Base-by-base conservation (phyloP, 441 rosid species). In the Erodium chrysanthum region DNA sequence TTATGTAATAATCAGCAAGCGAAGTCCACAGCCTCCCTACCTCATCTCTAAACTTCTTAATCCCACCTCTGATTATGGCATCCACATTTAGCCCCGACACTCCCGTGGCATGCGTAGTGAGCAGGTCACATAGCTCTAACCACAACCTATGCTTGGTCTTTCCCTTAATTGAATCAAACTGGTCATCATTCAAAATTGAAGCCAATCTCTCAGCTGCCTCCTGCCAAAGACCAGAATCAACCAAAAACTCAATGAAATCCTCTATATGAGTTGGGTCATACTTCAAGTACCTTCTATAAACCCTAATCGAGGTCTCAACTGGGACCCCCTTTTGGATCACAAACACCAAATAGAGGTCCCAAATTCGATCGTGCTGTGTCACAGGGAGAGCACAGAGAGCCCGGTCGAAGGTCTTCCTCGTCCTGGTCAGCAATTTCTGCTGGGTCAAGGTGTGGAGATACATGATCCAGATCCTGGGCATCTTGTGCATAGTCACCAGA, bases 381-480 rank as follows among this genome's bases (percentile, higher is more conserved):
- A 93, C 96, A 0, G 97, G 97, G 52, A 93, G 74, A 0, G 97
- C 95, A 67, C 96, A 88, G 7, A 93, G 90, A 0, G 97, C 98
- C 67, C 96, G 83, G 69, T 93, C 97, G 14, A 88, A 89, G 0
- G 77, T 81, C 74, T 82, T 77, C 1, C 97, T 77, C 0, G 97
- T 80, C 50, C 88, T 75, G 17, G 83, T 76, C 20, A 91, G 71
- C 69, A 89, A 56, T 63, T 78, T 85, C 86, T 91, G 96, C 11
- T 56, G 50, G 0, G 93, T 89, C 23, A 91, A 71, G 2, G 78
- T 80, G 73, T 80, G 85, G 73, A 91, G 78, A 71, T 91, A 93
- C 93, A 91, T 91, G n/a, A 88, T 83, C 97, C 98, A 93, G 60
- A 93, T 82, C 79, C 91, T 77, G 22, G 97, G 96, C 98, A 93